A percentile compares a stretch with the other conserved stretches of the same genome.
Conservation (phyloP, 495 filamentous ascomycete species). For the Xylaria palmicola region DNA sequence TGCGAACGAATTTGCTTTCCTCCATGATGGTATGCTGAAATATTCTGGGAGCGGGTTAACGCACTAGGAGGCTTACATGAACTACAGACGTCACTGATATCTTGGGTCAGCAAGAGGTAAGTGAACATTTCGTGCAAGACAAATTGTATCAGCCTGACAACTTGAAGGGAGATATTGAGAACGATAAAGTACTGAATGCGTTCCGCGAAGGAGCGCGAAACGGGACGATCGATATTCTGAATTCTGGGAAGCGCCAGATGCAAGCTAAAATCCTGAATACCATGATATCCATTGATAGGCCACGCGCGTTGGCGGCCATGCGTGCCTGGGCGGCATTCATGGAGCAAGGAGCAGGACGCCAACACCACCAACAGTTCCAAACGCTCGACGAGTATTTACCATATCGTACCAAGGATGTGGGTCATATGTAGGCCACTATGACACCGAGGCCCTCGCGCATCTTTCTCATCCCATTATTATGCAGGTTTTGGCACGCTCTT, state of each 20-base stretch:
- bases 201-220: not conserved
- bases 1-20: conserved; percentile 42
- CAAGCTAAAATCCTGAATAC: not conserved
- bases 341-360: conserved; percentile 13
- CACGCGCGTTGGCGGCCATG: conserved; percentile 11
- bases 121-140: too few relatives aligned
- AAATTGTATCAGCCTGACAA: too few relatives aligned
- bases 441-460: not conserved
- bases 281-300: not conserved
- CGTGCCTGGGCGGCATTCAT: conserved; percentile 24
- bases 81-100: not conserved
- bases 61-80: not conserved
- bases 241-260: not conserved
- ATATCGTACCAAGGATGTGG: not conserved
- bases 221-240: not conserved
- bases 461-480: not conserved
- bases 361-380: conserved; percentile 8
- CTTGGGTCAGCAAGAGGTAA: not conserved
- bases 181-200: not conserved
- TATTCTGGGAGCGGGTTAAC: not conserved
- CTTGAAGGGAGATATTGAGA: not conserved
- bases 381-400: conserved; percentile 20
- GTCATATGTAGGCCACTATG: not conserved
- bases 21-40: conserved; percentile 38
- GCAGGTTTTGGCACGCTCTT: conserved; percentile 13